Percentiles rank a stretch among this genome's conserved stretches.
phyloP scores from a whole-genome alignment of 352 stramenopile species.

The Phytophthora palmivora region DNA sequence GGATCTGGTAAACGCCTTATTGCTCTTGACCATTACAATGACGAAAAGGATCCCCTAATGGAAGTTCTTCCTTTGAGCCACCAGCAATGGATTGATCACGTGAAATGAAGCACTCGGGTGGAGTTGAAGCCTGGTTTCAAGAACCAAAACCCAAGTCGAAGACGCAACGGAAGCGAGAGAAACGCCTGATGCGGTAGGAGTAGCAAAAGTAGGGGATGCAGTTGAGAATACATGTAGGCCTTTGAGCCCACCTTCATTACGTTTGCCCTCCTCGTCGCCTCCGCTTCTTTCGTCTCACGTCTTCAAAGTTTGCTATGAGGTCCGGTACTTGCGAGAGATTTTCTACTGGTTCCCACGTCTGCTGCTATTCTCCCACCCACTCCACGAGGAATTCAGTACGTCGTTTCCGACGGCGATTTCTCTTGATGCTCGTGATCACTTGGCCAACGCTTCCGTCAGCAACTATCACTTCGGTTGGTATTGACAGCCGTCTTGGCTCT shows the following conservation, averaged over 20 bases:
- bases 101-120: neutral
- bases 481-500: neutral
- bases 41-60: neutral
- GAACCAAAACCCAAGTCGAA: neutral
- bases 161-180: neutral
- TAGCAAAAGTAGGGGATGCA: neutral
- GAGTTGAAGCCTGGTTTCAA: neutral
- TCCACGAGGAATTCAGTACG: constrained; percentile 13
- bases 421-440: neutral
- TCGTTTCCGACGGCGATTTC: constrained; percentile 1
- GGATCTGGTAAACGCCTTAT: neutral
- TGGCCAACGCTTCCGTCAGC: constrained; percentile 8
- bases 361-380: constrained; percentile 3
- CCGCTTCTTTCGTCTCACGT: neutral
- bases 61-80: no score
- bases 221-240: neutral
- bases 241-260: neutral
- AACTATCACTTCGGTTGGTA: constrained; percentile 1
- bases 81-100: no score
- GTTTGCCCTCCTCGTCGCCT: neutral
- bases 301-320: constrained; percentile 9
- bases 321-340: constrained; percentile 10
- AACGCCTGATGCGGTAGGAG: neutral
- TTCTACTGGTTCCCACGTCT: constrained; percentile 3
- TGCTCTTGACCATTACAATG: neutral